Conservation (phyloP, 2,329 filamentous ascomycete genomes). For the Metarhizium album region DNA sequence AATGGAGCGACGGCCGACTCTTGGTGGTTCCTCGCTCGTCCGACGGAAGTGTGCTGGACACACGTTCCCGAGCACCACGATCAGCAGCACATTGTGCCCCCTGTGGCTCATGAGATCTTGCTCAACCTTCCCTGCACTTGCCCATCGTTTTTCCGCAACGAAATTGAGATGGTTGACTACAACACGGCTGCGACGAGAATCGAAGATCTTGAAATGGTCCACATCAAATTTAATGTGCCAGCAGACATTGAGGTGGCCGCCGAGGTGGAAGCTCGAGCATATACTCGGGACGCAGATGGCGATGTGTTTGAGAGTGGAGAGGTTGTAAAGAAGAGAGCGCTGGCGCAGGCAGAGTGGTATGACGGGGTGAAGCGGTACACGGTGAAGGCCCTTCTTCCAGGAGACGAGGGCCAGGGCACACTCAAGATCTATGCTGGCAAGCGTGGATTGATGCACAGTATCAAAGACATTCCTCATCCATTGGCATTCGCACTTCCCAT, state of each 20-base stretch:
- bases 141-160: constrained; percentile 78
- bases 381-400: constrained; percentile 81
- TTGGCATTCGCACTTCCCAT: constrained; percentile 85
- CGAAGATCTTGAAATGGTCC: constrained; percentile 87
- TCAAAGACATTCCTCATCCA: constrained; percentile 90
- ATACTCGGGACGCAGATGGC: constrained; percentile 73
- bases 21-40: constrained; percentile 90
- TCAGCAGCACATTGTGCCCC: constrained; percentile 88
- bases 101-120: constrained; percentile 74
- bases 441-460: constrained; percentile 91
- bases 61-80: constrained; percentile 80
- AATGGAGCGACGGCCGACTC: constrained; percentile 62
- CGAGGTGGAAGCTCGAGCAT: constrained; percentile 78
- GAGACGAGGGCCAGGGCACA: constrained; percentile 79
- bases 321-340: constrained; percentile 68
- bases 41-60: constrained; percentile 87
- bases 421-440: constrained; percentile 91
- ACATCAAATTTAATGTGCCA: constrained; percentile 79
- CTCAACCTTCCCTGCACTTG: constrained; percentile 78
- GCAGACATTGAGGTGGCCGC: constrained; percentile 84
- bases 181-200: constrained; percentile 79
- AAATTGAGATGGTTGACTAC: constrained; percentile 72
- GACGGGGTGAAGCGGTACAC: constrained; percentile 82
- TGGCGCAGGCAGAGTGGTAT: constrained; percentile 89
- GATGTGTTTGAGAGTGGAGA: constrained; percentile 92